Conservation (phyloP, 2,329 filamentous ascomycete genomes). For the Zymoseptoria pseudotritici region DNA sequence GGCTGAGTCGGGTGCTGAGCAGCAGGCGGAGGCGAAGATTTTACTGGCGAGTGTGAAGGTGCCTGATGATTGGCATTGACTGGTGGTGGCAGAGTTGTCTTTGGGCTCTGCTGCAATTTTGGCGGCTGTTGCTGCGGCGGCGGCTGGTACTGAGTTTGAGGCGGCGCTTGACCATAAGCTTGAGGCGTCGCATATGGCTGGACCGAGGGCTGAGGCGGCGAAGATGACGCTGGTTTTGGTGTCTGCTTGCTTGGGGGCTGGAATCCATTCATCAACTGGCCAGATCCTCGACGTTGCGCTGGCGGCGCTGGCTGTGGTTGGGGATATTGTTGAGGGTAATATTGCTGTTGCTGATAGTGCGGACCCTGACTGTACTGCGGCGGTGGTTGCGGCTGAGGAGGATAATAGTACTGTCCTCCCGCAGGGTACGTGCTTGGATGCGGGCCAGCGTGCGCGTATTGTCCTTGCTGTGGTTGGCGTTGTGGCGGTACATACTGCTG, state of each 20-base stretch:
- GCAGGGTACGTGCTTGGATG: constrained; percentile 1
- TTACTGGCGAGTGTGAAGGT: constrained; percentile 23
- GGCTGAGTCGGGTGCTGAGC: constrained; percentile 1
- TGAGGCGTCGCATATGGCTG: constrained; percentile 8
- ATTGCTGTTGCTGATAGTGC: constrained; percentile 7
- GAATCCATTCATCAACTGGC: constrained; percentile 26
- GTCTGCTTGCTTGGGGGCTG: constrained; percentile 22
- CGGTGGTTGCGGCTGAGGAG: constrained; percentile 9
- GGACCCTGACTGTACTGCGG: constrained; percentile 12
- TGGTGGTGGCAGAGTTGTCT: constrained; percentile 25
- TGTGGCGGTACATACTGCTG: constrained; percentile 7
- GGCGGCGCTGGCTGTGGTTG: constrained; percentile 7
- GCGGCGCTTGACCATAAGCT: not conserved
- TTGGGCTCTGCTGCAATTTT: constrained; percentile 23
- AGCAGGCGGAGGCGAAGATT: constrained; percentile 22
- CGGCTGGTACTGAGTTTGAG: not conserved
- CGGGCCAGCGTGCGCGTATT: constrained; percentile 2
- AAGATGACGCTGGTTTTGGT: constrained; percentile 10
- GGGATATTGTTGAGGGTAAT: constrained; percentile 4
- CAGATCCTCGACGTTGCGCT: constrained; percentile 13
- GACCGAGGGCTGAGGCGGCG: constrained; percentile 12
- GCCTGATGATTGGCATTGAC: constrained; percentile 8
- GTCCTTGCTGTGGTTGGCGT: constrained; percentile 6
- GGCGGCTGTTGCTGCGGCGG: constrained; percentile 10
- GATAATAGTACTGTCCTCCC: constrained; percentile 9